These are phyloP conservation scores for Austroboletus festivus DNA, from an alignment of 768 basidiomycete species.

Conservation along the genomic window DNA sequence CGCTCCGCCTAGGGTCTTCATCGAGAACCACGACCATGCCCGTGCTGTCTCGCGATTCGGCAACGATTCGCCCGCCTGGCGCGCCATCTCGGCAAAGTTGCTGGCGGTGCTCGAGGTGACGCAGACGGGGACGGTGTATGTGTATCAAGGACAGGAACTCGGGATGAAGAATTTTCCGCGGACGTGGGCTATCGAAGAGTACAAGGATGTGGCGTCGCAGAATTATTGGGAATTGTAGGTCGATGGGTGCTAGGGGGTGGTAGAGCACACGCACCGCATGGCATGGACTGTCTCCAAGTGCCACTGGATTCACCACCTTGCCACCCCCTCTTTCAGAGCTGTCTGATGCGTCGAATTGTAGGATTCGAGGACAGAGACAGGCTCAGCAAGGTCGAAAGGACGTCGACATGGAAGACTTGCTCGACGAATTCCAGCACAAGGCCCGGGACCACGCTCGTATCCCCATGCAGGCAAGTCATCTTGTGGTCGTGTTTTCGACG, in stretches of 20 bases:
- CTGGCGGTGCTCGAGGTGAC: constrained; percentile 59
- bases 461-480: constrained; percentile 58
- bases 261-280: no score
- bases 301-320: no score
- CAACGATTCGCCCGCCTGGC: constrained; percentile 56
- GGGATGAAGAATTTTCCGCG: constrained; percentile 62
- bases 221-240: constrained; percentile 55
- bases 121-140: constrained; percentile 63
- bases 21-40: constrained; percentile 70
- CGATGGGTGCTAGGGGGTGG: no score
- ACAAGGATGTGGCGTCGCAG: constrained; percentile 63
- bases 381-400: constrained; percentile 33
- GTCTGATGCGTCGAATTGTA: constrained; percentile 11
- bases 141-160: constrained; percentile 77
- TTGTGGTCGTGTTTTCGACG: neutral
- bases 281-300: no score
- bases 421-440: constrained; percentile 56
- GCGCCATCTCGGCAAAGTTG: constrained; percentile 60
- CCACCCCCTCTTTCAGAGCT: neutral
- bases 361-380: constrained; percentile 39
- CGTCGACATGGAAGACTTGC: constrained; percentile 59
- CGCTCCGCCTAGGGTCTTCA: constrained; percentile 43
- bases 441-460: constrained; percentile 70
- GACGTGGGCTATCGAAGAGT: constrained; percentile 67
- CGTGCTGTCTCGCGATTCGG: constrained; percentile 65